Evolutionary conservation across 148 eudicot genomes (phyloP).

Genomic region (Euryodendron excelsum): DNA sequence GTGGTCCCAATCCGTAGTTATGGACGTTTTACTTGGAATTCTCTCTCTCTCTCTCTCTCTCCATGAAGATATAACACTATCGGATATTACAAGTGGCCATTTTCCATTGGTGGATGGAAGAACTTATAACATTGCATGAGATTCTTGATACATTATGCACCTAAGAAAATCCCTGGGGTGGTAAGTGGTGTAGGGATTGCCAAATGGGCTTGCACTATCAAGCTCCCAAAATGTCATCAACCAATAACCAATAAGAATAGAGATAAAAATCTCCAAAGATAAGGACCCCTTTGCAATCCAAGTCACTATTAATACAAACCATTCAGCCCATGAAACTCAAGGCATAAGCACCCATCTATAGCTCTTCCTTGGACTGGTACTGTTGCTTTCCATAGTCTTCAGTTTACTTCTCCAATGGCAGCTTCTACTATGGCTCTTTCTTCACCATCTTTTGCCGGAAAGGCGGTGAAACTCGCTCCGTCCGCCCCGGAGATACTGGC

Average conservation of each 20-base stretch:
- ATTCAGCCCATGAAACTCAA: background rate
- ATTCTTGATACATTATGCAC: background rate
- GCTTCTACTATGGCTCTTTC: constrained; percentile 50
- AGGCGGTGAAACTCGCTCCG: constrained; percentile 18
- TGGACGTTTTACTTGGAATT: background rate
- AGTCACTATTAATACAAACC: background rate
- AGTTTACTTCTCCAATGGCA: constrained; percentile 21
- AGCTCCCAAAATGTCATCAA: background rate
- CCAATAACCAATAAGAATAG: constrained; percentile 10
- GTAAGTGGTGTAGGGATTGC: constrained; percentile 9
- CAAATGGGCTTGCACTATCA: constrained; percentile 6
- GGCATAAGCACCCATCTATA: background rate
- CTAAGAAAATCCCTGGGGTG: background rate
- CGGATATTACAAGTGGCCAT: background rate
- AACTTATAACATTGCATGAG: background rate
- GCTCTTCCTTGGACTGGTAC: background rate
- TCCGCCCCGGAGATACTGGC: constrained; percentile 14
- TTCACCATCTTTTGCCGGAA: constrained; percentile 23
- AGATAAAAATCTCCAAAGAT: constrained; percentile 2
- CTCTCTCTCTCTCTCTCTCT: background rate
- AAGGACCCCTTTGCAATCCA: background rate
- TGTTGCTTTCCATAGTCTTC: background rate
- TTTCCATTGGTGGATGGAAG: background rate
- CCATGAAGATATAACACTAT: background rate
- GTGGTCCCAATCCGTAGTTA: background rate